These are phyloP conservation scores for Tetrapyrgos nigripes DNA, from an alignment of 1,284 basidiomycete genomes.

Conservation along the genomic window DNA sequence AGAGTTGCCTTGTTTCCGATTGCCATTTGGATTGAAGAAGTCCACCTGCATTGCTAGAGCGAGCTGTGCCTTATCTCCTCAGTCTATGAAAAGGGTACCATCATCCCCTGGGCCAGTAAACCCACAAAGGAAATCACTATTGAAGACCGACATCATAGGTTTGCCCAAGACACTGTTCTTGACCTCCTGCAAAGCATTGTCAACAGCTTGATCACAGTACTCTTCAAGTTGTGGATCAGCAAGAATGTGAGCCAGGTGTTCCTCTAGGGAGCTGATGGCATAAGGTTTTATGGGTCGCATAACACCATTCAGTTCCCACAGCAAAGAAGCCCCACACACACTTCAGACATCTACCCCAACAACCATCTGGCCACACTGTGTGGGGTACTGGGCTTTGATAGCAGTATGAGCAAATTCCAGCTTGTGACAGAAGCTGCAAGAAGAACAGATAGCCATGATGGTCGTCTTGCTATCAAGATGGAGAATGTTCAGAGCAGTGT, in stretches of 20 bases:
- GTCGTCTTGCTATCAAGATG: slow-evolving; percentile 26
- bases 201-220: slow-evolving; percentile 22
- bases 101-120: slow-evolving; percentile 21
- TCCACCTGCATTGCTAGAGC: slow-evolving; percentile 19
- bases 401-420: slow-evolving; percentile 10
- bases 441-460: slow-evolving; percentile 21
- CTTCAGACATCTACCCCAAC: slow-evolving; percentile 11
- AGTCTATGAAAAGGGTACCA: slow-evolving; percentile 25
- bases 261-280: slow-evolving; percentile 12
- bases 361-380: neutral
- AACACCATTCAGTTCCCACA: neutral
- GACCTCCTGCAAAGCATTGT: slow-evolving; percentile 8
- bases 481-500: slow-evolving; percentile 24
- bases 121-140: slow-evolving; percentile 20
- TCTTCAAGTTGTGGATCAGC: slow-evolving; percentile 17
- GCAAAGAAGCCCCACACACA: slow-evolving; percentile 10
- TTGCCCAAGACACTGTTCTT: neutral
- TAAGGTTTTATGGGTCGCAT: slow-evolving; percentile 15
- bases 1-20: slow-evolving; percentile 2
- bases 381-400: neutral
- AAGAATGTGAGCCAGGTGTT: slow-evolving; percentile 23
- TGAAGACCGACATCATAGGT: slow-evolving; percentile 10
- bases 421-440: slow-evolving; percentile 23
- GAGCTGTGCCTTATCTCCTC: slow-evolving; percentile 19
- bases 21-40: slow-evolving; percentile 16